Percentiles rank a stretch among this genome's conserved stretches.
Conservation (phyloP, 257 asterid genomes). For the Prunella vulgaris region DNA sequence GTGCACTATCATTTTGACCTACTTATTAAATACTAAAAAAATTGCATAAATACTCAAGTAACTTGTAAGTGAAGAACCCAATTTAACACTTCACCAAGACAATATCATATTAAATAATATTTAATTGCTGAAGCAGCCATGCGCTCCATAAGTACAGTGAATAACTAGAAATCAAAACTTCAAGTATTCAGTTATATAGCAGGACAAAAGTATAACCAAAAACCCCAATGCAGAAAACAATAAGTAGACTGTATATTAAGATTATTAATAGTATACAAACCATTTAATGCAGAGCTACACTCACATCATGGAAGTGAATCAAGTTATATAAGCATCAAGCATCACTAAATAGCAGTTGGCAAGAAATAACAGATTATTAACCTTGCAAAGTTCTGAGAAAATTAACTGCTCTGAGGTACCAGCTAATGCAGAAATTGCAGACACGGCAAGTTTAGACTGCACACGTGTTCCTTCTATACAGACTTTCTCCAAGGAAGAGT, state of each 20-base stretch:
- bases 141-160: conserved; percentile 1
- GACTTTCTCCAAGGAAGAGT: conserved; percentile 63
- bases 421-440: conserved; percentile 64
- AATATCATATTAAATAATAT: conserved; percentile 7
- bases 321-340: background rate
- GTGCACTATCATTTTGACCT: conserved; percentile 4
- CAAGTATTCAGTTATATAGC: background rate
- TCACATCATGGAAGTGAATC: background rate
- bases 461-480: conserved; percentile 73
- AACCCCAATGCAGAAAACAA: background rate
- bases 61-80: conserved; percentile 15
- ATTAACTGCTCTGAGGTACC: conserved; percentile 43
- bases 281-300: background rate
- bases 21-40: conserved; percentile 10
- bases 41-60: conserved; percentile 14
- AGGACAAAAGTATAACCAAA: background rate
- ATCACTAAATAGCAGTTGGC: conserved; percentile 7
- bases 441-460: conserved; percentile 72
- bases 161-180: background rate
- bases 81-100: conserved; percentile 15
- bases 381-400: conserved; percentile 67
- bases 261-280: background rate
- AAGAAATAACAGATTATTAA: too few species aligned
- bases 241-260: background rate
- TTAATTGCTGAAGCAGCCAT: conserved; percentile 11